These are phyloP conservation scores for Glycine latifolia DNA, from an alignment of 306 rosid genomes.

Conservation along the genomic window DNA sequence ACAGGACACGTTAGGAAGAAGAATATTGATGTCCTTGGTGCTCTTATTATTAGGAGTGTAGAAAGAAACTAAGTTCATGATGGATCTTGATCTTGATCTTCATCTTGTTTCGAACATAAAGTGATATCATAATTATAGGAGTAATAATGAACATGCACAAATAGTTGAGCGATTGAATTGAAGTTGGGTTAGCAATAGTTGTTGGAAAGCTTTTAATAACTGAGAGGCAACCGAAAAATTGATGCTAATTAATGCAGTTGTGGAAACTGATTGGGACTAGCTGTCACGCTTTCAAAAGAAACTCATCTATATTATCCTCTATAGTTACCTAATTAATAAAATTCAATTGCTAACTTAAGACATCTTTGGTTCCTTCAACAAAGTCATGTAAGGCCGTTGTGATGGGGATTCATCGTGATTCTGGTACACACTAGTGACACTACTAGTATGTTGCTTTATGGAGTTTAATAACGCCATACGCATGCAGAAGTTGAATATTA, in stretches of 20 bases:
- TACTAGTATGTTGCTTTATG: too few species aligned
- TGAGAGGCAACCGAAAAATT: constrained; percentile 42
- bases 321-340: not conserved
- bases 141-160: constrained; percentile 2
- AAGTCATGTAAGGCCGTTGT: not conserved
- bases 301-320: not conserved
- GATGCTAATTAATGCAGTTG: constrained; percentile 44
- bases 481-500: too few species aligned
- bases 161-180: constrained; percentile 43
- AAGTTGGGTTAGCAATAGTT: constrained; percentile 23
- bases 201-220: constrained; percentile 48
- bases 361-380: not conserved
- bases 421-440: too few species aligned
- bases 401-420: not conserved
- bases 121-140: not conserved
- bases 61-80: not conserved
- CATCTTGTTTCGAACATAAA: not conserved
- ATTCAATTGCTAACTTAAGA: not conserved
- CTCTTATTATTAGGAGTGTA: not conserved
- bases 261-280: constrained; percentile 17
- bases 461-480: too few species aligned
- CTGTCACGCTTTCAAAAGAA: not conserved
- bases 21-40: constrained; percentile 24
- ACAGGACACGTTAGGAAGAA: constrained; percentile 16
- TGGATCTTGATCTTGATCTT: not conserved